phyloP scores from a whole-genome alignment of 2,329 filamentous ascomycete genomes.

The Monilinia aucupariae region DNA sequence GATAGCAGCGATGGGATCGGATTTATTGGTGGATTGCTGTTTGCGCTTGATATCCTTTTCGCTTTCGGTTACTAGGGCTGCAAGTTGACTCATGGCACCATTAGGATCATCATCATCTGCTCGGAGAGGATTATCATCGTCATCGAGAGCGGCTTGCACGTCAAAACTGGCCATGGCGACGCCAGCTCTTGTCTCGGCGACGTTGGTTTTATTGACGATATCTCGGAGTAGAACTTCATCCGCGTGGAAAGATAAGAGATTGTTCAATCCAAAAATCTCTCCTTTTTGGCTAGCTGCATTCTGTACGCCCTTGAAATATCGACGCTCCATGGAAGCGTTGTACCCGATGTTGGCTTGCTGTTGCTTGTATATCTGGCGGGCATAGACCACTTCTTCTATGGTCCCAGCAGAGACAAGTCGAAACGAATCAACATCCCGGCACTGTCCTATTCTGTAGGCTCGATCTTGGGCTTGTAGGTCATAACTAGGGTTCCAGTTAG shows the following conservation, averaged over 20 bases:
- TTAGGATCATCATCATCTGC: constrained; percentile 47
- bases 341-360: constrained; percentile 98
- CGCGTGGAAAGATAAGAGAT: constrained; percentile 77
- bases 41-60: constrained; percentile 39
- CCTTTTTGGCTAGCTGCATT: constrained; percentile 76
- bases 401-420: constrained; percentile 85
- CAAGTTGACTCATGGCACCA: constrained; percentile 67
- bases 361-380: constrained; percentile 96
- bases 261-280: constrained; percentile 86
- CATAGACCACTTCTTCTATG: constrained; percentile 95
- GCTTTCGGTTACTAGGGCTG: constrained; percentile 50
- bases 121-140: constrained; percentile 43
- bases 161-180: constrained; percentile 76
- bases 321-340: constrained; percentile 81
- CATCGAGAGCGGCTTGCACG: constrained; percentile 54
- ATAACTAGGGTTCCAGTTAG: constrained; percentile 94
- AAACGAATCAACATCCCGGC: constrained; percentile 90
- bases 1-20: constrained; percentile 81
- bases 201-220: constrained; percentile 97
- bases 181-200: constrained; percentile 85
- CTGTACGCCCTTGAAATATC: constrained; percentile 94
- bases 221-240: constrained; percentile 80
- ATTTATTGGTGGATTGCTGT: constrained; percentile 41
- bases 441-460: constrained; percentile 92
- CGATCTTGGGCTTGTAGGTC: constrained; percentile 95